Evolutionary conservation across 371 early-diverging fungal species (phyloP).

Genomic region (Funneliformis caledonium): DNA sequence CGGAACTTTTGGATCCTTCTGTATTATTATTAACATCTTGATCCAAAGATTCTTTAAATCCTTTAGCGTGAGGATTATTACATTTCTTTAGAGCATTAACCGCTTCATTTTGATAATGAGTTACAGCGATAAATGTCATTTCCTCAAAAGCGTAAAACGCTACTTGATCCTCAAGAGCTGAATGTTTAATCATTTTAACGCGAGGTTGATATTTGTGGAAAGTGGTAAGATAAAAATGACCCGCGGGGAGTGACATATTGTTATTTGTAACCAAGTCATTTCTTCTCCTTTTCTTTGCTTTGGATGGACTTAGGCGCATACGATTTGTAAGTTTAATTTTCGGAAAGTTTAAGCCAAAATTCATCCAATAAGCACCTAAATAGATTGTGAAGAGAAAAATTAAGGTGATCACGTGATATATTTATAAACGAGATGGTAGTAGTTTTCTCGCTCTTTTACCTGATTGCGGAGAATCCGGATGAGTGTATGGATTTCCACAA

Average conservation of each 20-base stretch:
- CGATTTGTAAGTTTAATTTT: conserved; percentile 57
- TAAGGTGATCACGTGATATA: too few relatives aligned
- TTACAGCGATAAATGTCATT: conserved; percentile 58
- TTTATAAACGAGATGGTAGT: neutral
- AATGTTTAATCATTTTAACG: conserved; percentile 49
- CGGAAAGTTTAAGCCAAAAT: conserved; percentile 47
- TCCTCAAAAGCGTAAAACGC: conserved; percentile 46
- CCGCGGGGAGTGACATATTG: conserved; percentile 24
- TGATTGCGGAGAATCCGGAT: conserved; percentile 45
- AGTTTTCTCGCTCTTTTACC: conserved; percentile 34
- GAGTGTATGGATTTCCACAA: conserved; percentile 41
- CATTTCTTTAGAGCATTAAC: conserved; percentile 59
- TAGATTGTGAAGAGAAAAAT: too few relatives aligned
- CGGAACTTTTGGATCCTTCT: neutral
- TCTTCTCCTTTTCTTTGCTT: neutral
- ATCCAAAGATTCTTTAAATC: conserved; percentile 45
- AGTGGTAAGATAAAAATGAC: conserved; percentile 48
- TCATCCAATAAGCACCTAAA: conserved; percentile 50
- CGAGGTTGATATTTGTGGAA: conserved; percentile 58
- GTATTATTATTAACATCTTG: conserved; percentile 11
- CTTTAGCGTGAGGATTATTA: conserved; percentile 61
- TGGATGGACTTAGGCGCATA: neutral
- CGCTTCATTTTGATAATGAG: conserved; percentile 60
- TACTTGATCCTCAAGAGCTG: conserved; percentile 9
- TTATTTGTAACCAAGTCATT: neutral